A percentile compares a stretch with the other conserved stretches of the same genome.
phyloP scores from a whole-genome alignment of 148 eudicot genomes.

The Tetragonia tetragonoides region DNA sequence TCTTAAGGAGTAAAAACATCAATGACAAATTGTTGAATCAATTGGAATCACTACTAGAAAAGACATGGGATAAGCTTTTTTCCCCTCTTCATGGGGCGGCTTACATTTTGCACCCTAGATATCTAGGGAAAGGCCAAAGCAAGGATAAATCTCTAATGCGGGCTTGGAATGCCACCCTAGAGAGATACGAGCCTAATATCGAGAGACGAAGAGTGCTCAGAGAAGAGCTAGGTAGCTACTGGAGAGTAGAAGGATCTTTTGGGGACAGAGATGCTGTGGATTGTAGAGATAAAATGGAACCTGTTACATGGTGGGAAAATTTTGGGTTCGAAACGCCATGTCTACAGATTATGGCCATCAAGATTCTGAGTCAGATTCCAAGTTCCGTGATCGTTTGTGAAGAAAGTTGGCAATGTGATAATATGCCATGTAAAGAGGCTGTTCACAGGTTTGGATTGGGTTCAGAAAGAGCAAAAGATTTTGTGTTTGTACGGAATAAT shows the following conservation, averaged over 20 bases:
- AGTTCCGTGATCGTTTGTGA: slow-evolving; percentile 34
- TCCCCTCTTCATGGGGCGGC: slow-evolving; percentile 47
- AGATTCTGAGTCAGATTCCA: slow-evolving; percentile 37
- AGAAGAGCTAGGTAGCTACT: slow-evolving; percentile 37
- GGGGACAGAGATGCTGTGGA: slow-evolving; percentile 44
- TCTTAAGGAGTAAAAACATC: slow-evolving; percentile 26
- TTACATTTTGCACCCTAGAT: slow-evolving; percentile 36
- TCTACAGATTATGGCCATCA: slow-evolving; percentile 40
- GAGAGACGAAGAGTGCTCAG: slow-evolving; percentile 24
- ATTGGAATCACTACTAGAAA: slow-evolving; percentile 35
- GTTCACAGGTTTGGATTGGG: slow-evolving; percentile 28
- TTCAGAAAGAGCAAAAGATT: slow-evolving; percentile 32
- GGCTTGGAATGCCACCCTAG: slow-evolving; percentile 38
- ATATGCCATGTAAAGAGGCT: slow-evolving; percentile 31
- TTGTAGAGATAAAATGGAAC: slow-evolving; percentile 42
- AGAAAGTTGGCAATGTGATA: slow-evolving; percentile 38
- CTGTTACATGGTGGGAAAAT: slow-evolving; percentile 53
- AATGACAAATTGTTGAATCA: slow-evolving; percentile 24
- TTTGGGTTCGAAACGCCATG: slow-evolving; percentile 44
- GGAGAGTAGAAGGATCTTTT: slow-evolving; percentile 31
- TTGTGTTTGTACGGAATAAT: slow-evolving; percentile 41
- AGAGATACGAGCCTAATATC: slow-evolving; percentile 32
- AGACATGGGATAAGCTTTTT: slow-evolving; percentile 39
- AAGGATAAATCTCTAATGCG: slow-evolving; percentile 28
- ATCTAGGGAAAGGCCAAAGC: slow-evolving; percentile 34